These are phyloP conservation scores for Colletotrichum navitas DNA, from an alignment of 2,329 filamentous ascomycete species.

Conservation along the genomic window DNA sequence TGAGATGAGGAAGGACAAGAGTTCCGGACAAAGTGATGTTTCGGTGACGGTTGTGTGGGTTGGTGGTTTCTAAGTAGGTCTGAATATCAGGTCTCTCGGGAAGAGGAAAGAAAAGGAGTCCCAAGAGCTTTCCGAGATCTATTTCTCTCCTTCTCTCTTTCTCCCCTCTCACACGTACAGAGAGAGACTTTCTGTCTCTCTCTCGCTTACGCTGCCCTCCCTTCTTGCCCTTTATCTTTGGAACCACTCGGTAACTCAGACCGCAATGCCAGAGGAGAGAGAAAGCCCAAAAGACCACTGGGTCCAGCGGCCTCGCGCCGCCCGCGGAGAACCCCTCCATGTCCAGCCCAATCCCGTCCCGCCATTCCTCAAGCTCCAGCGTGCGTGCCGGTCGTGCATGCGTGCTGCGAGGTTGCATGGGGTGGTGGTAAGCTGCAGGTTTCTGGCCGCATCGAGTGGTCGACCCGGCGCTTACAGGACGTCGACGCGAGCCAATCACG, in stretches of 20 bases:
- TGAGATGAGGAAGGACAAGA: slow-evolving; percentile 14
- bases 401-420: slow-evolving; percentile 33
- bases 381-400: slow-evolving; percentile 12
- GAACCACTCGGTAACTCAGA: slow-evolving; percentile 29
- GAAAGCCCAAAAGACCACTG: not conserved
- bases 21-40: not conserved
- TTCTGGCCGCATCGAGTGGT: slow-evolving; percentile 40
- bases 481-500: slow-evolving; percentile 38
- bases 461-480: slow-evolving; percentile 43
- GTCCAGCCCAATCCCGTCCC: slow-evolving; percentile 10
- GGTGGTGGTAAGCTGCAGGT: slow-evolving; percentile 40
- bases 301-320: slow-evolving; percentile 6
- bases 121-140: not conserved
- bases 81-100: slow-evolving; percentile 15
- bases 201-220: not conserved
- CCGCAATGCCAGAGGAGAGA: slow-evolving; percentile 13
- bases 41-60: slow-evolving; percentile 13
- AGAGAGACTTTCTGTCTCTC: not conserved
- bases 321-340: not conserved
- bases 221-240: slow-evolving; percentile 25
- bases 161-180: too few relatives aligned
- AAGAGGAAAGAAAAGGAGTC: too few relatives aligned
- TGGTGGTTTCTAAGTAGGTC: slow-evolving; percentile 11
- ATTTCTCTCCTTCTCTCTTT: too few relatives aligned
- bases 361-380: slow-evolving; percentile 5